Evolutionary conservation across 148 eudicot species (phyloP).

Genomic region (Amaranthus hypochondriacus): DNA sequence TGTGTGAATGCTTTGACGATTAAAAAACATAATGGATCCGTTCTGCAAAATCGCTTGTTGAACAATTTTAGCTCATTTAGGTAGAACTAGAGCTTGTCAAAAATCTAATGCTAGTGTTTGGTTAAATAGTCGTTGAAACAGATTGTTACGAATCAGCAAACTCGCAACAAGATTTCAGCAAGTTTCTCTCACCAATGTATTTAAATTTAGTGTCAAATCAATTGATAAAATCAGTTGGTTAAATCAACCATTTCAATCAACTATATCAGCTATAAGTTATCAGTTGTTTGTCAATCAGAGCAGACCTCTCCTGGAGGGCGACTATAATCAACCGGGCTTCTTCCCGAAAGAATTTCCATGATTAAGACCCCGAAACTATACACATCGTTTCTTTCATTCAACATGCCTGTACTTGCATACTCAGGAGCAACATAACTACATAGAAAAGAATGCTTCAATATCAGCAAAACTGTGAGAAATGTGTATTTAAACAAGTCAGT

Average conservation of each 20-base stretch:
- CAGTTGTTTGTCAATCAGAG: background rate
- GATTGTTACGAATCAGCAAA: too few species aligned
- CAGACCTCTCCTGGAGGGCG: constrained; percentile 68
- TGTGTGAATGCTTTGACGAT: background rate
- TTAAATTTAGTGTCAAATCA: too few species aligned
- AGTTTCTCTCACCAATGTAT: too few species aligned
- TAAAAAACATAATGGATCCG: background rate
- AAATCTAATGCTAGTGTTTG: background rate
- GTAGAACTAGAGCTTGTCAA: background rate
- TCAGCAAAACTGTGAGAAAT: background rate
- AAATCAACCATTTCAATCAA: too few species aligned
- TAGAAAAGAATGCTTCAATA: constrained; percentile 4
- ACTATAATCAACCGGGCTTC: constrained; percentile 63
- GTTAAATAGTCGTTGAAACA: background rate
- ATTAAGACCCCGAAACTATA: constrained; percentile 71
- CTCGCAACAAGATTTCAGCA: too few species aligned
- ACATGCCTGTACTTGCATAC: constrained; percentile 78
- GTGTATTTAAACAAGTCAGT: constrained; percentile 3
- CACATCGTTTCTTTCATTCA: constrained; percentile 72
- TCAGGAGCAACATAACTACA: constrained; percentile 75
- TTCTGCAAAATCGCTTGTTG: too few species aligned
- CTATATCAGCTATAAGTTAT: too few species aligned
- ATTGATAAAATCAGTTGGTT: too few species aligned
- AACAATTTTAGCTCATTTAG: too few species aligned
- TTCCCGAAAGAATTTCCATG: constrained; percentile 70